These are phyloP conservation scores for Suhomyces yuchorum DNA, from an alignment of 1,139 yeast species.

Conservation along the genomic window DNA sequence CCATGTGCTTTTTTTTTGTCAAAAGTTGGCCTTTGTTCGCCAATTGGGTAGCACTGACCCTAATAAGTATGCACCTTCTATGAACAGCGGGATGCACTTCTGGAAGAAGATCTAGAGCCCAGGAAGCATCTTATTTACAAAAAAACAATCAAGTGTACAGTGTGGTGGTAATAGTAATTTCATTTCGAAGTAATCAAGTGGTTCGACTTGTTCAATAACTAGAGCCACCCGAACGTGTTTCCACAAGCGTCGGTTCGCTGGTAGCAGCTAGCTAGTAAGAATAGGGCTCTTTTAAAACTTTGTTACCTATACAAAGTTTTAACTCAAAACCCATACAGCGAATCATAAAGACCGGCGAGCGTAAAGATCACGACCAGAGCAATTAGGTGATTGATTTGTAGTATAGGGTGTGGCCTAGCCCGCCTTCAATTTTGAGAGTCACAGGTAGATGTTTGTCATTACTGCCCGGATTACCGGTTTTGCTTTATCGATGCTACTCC, in stretches of 20 bases:
- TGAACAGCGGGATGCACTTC: too few species aligned
- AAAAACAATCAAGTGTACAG: neutral
- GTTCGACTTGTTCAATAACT: neutral
- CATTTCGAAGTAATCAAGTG: neutral
- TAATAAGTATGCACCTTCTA: neutral
- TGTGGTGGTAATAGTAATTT: neutral
- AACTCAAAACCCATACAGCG: too few species aligned
- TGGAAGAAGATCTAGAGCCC: neutral
- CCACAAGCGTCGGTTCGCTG: too few species aligned
- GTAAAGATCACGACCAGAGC: too few species aligned
- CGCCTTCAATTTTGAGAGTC: too few species aligned
- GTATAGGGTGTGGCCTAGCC: too few species aligned
- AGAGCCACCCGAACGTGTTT: too few species aligned
- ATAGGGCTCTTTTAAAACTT: too few species aligned
- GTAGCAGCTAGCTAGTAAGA: too few species aligned
- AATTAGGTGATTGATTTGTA: too few species aligned
- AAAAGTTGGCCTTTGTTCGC: neutral
- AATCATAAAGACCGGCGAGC: too few species aligned
- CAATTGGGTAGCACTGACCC: neutral
- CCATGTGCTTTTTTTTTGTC: neutral
- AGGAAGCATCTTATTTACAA: neutral
- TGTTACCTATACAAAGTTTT: too few species aligned
- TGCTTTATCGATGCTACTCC: neutral
- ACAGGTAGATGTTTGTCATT: neutral
- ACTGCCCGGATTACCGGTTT: neutral